Evolutionary conservation across 2,329 filamentous ascomycete species (phyloP).

Genomic region (Neonectria neomacrospora): DNA sequence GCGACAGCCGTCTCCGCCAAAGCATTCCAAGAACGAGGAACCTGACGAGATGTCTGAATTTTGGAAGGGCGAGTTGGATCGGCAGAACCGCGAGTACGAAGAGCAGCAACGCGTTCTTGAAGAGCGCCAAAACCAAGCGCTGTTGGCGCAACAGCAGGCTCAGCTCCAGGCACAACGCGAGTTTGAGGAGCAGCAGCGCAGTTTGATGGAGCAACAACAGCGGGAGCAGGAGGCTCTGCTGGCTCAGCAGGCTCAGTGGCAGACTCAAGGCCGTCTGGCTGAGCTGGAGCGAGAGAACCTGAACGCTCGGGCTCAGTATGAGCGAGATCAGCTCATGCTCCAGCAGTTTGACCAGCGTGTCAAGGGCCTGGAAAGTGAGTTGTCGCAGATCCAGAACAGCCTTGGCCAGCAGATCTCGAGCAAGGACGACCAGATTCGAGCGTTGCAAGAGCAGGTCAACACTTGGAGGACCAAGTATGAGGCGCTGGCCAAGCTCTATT

Average conservation of each 20-base stretch:
- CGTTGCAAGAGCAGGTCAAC: constrained; percentile 96
- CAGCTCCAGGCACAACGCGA: constrained; percentile 88
- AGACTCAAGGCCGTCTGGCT: constrained; percentile 94
- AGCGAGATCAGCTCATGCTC: constrained; percentile 96
- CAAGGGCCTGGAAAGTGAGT: constrained; percentile 89
- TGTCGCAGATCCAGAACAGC: constrained; percentile 83
- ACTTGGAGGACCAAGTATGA: constrained; percentile 99
- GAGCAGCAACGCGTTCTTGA: constrained; percentile 91
- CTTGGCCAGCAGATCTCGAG: constrained; percentile 86
- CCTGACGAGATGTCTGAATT: constrained; percentile 97
- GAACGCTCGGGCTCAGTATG: constrained; percentile 93
- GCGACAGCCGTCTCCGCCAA: constrained; percentile 75
- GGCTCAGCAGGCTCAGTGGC: constrained; percentile 88
- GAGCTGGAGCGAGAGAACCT: constrained; percentile 96
- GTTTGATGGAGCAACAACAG: constrained; percentile 88
- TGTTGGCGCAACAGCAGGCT: constrained; percentile 83
- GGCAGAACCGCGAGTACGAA: constrained; percentile 94
- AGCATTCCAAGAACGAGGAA: constrained; percentile 76
- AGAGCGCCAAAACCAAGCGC: constrained; percentile 84
- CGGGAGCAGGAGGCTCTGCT: constrained; percentile 90
- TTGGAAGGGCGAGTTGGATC: constrained; percentile 92
- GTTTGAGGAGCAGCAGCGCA: constrained; percentile 95
- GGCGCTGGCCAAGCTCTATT: constrained; percentile 95
- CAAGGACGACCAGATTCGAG: constrained; percentile 92
- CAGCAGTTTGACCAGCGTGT: constrained; percentile 96